Evolutionary conservation across 306 rosid species (phyloP), one percentile per base, ranked within the genome.

Genomic region (Delonix regia): DNA sequence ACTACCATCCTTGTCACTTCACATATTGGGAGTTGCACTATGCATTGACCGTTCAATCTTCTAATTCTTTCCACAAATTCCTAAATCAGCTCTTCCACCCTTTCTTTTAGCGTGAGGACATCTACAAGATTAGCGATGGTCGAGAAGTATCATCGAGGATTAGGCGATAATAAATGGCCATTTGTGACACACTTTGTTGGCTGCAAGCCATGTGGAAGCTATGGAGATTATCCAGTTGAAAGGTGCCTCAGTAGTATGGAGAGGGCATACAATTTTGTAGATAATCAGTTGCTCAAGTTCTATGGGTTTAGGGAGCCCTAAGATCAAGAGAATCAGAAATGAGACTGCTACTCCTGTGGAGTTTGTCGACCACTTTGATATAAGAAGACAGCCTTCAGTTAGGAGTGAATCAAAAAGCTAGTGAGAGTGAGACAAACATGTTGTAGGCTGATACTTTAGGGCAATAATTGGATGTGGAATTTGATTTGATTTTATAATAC

Each of bases 191-290:
- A 95, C 80, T 95, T 95, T 16, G 99, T 95, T 27, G 99, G 99
- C 1, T 95, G 99, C 83, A 95, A 95, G 78, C 99, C 99, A 3
- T 95, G 99, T 88, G 99, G 99, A 28, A 95, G 99, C 82, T 95
- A 95, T 59, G 99, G 98, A 42, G 99, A 95, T 84, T 95, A 95
- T 80, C 94, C 99, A 0, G 99, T 93, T 27, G 96, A 93, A 90
- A 86, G 85, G 80, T 95, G 99, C 76, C 88, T 95, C 63, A 82
- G 93, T 55, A 93, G 99, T 83, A 92, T 95, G 98, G 99, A 95
- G 86, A 91, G 99, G 78, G 99, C 99, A 21, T 95, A 81, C 83
- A 95, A 95, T 80, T 95, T 95, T 80, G 99, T 98, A 0, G 98
- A 95, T 81, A 93, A 95, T 74, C 99, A 95, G 66, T 97, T 95